Base-by-base conservation (phyloP, 208 protist species). In the Phytomonas sp. region DNA sequence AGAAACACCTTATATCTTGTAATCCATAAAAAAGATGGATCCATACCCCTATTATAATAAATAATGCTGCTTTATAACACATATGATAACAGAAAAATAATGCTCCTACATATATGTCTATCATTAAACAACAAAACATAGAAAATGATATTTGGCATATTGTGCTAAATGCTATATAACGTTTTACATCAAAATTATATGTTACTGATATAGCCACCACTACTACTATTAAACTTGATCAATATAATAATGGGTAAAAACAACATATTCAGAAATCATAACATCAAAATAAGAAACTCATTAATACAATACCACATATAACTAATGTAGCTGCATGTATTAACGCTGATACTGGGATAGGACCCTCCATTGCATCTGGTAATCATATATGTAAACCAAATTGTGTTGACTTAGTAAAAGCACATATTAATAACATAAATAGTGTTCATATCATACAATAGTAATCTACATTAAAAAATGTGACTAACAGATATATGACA, bases 141-240 rank as follows among this genome's bases (percentile, higher is more conserved):
- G 84, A 86, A 84, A 91, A 93, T 84, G 82, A 88, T 56, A 93
- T 91, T 86, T 93, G 87, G 75, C 85, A 89, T 67, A 91, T 93
- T 36, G 84, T 91, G 71, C 84, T 93, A 86, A 88, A 91, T 40
- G 85, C 83, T 61, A 93, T 78, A 91, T 87, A 90, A 26, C 84
- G n/a, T 79, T 93, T 93, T 45, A 81, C 84, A 81, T 93, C 87
- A 71, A 91, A 91, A 82, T 93, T 90, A 77, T 86, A 91, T 74
- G 89, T 86, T 63, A 91, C 84, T 82, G 79, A 90, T 66, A 90
- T 37, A 11, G 34, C 34, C 34, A 37, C 71, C 74, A 93, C 82
- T 36, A 93, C 74, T 79, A 92, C 77, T 67, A 92, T 89, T 70
- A 93, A 73, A 71, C 79, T 84, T 62, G 84, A 79, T 83, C 84